A percentile compares a stretch with the other conserved stretches of the same genome.
phyloP scores from a whole-genome alignment of 306 rosid genomes.

The Inga laurina region DNA sequence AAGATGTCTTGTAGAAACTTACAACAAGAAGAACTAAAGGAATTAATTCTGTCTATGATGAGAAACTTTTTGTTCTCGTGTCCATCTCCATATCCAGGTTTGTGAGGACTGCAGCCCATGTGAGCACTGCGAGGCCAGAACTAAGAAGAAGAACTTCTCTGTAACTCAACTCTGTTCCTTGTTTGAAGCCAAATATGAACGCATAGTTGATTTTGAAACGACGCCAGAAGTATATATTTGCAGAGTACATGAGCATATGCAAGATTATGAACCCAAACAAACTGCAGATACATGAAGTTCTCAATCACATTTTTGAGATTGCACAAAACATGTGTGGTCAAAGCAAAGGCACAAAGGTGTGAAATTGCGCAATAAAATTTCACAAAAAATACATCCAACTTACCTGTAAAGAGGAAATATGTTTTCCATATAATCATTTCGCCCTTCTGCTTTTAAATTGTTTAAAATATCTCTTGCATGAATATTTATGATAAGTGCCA shows the following conservation, averaged over 20 bases:
- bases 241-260: slow-evolving; percentile 57
- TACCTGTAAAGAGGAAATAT: slow-evolving; percentile 82
- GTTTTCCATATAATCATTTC: slow-evolving; percentile 49
- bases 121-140: slow-evolving; percentile 46
- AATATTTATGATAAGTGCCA: slow-evolving; percentile 49
- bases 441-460: slow-evolving; percentile 35
- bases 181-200: slow-evolving; percentile 77
- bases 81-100: slow-evolving; percentile 61
- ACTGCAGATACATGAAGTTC: slow-evolving; percentile 45
- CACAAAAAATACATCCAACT: slow-evolving; percentile 1
- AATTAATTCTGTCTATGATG: slow-evolving; percentile 48
- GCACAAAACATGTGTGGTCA: not conserved
- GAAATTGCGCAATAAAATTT: not conserved
- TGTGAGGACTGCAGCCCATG: slow-evolving; percentile 54
- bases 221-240: slow-evolving; percentile 66
- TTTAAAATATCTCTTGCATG: slow-evolving; percentile 57
- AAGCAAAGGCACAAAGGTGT: not conserved
- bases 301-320: slow-evolving; percentile 2
- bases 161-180: slow-evolving; percentile 75
- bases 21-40: slow-evolving; percentile 68
- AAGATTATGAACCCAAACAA: slow-evolving; percentile 70
- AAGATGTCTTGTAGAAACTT: slow-evolving; percentile 28
- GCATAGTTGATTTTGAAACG: slow-evolving; percentile 68
- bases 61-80: slow-evolving; percentile 31
- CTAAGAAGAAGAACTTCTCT: slow-evolving; percentile 60